These are phyloP conservation scores for Backusella macrospora DNA, from an alignment of 192 early-diverging fungal species.

Conservation along the genomic window DNA sequence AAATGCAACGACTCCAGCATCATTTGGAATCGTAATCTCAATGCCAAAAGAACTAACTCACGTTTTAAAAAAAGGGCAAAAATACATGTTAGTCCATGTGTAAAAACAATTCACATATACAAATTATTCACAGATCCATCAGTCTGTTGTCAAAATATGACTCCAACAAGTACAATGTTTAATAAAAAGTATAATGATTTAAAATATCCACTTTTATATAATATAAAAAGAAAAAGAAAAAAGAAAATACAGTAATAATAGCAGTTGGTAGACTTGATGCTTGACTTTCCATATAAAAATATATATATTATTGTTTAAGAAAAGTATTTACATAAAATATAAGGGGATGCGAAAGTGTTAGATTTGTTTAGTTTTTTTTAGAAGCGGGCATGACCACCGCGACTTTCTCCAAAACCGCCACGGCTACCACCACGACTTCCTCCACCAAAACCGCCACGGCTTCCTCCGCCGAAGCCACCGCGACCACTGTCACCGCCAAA, in stretches of 20 bases:
- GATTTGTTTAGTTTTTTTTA: background rate
- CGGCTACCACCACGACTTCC: background rate
- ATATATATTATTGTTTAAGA: constrained; percentile 10
- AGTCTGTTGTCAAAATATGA: no score
- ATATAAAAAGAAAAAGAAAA: background rate
- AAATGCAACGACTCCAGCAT: no score
- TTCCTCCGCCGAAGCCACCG: background rate
- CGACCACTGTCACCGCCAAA: background rate
- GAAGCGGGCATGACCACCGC: background rate
- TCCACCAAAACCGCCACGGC: background rate
- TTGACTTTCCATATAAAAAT: constrained; percentile 14
- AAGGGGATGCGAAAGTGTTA: background rate
- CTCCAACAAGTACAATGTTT: no score
- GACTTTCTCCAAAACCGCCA: background rate
- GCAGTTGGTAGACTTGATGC: background rate
- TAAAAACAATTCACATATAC: no score
- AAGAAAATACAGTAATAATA: background rate
- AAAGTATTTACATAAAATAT: constrained; percentile 11
- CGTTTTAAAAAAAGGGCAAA: no score
- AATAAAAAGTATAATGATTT: no score
- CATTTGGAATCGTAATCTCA: no score
- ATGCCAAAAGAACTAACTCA: no score
- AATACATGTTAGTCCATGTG: no score
- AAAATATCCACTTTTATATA: no score
- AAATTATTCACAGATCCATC: no score